Conservation (phyloP, 768 basidiomycete genomes). For the Russula earlei region DNA sequence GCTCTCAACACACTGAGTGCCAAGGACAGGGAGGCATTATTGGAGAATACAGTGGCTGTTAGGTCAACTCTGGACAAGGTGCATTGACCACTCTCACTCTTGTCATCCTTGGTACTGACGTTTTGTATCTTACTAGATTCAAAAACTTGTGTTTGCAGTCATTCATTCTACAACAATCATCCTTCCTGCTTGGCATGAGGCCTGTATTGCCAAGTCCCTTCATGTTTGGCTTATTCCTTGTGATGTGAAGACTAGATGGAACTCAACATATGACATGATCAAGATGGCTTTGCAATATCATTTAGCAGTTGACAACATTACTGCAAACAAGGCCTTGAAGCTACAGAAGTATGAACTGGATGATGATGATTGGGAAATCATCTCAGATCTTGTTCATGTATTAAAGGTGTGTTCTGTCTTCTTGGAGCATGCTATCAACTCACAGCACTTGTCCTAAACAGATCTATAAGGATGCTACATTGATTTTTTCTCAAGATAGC, state of each 20-base stretch:
- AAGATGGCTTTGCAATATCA: background rate
- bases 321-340: background rate
- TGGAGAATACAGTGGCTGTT: background rate
- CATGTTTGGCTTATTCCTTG: background rate
- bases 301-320: background rate
- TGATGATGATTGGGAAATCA: background rate
- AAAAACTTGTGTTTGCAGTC: conserved; percentile 17
- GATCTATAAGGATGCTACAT: background rate
- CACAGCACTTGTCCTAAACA: background rate
- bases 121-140: background rate
- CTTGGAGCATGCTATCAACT: too few species aligned
- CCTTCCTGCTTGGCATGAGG: background rate
- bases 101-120: too few species aligned
- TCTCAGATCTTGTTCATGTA: background rate
- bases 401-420: background rate
- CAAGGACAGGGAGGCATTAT: background rate
- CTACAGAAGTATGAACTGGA: background rate
- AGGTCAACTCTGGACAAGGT: background rate
- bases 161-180: background rate
- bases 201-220: background rate
- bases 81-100: too few species aligned
- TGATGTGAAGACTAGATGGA: background rate
- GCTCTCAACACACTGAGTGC: background rate
- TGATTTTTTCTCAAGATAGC: background rate
- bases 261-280: background rate